A percentile compares a stretch with the other conserved stretches of the same genome.
Evolutionary conservation across 306 rosid species (phyloP).

Genomic region (Glycyrrhiza uralensis): DNA sequence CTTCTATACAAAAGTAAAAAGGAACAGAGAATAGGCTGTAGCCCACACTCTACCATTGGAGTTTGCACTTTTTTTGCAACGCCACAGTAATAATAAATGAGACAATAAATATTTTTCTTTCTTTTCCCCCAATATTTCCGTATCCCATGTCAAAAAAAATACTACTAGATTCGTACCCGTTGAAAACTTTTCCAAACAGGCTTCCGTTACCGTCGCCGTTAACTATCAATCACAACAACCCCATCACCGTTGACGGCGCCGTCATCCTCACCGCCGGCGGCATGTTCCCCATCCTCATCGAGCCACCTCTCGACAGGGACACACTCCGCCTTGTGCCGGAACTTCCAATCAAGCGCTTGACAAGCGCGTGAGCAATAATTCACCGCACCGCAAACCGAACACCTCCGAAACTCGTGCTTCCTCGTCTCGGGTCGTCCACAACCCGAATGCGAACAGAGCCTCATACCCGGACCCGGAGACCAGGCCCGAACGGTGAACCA

Average conservation of each 20-base stretch:
- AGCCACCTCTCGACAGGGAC: conserved; percentile 66
- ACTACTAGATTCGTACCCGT: not conserved
- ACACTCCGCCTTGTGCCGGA: conserved; percentile 80
- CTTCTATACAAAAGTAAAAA: not conserved
- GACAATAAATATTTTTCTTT: not conserved
- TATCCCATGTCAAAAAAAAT: conserved; percentile 11
- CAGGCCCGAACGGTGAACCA: conserved; percentile 55
- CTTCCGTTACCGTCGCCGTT: conserved; percentile 26
- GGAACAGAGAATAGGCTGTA: not conserved
- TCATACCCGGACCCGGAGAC: conserved; percentile 43
- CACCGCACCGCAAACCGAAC: conserved; percentile 82
- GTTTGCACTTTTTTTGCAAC: conserved; percentile 9
- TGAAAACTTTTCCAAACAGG: not conserved
- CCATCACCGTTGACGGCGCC: conserved; percentile 36
- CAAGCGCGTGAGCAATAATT: conserved; percentile 96
- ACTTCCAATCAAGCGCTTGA: conserved; percentile 96
- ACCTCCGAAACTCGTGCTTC: conserved; percentile 80
- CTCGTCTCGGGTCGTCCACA: conserved; percentile 93
- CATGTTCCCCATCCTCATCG: conserved; percentile 56
- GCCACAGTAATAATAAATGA: conserved; percentile 19
- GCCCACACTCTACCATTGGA: not conserved
- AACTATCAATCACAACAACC: conserved; percentile 33
- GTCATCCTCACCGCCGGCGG: conserved; percentile 14
- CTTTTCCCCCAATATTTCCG: not conserved
- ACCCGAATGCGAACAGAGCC: conserved; percentile 78